Evolutionary conservation across 306 rosid genomes (phyloP), one percentile per base, ranked within the genome.

Genomic region (Alnus glutinosa): DNA sequence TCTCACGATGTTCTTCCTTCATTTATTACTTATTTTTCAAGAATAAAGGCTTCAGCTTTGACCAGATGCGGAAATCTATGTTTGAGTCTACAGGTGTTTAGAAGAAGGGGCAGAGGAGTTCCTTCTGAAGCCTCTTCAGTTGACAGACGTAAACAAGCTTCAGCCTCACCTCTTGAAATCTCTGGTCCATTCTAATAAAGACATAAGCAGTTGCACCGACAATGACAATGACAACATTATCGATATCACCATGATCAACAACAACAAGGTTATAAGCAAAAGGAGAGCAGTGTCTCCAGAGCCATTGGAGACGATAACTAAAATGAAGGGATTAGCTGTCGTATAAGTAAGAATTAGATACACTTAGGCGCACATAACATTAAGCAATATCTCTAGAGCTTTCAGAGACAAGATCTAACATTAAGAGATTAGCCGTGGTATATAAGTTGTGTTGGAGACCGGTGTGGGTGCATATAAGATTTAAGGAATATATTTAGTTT

Each of bases 81-180:
- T 77, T 30, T 15, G 61, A 71, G 3, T 47, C 57, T 16, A 78
- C 81, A 95, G 98, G 97, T 95, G 98, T 83, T 75, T 95, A 81
- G 96, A 92, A 79, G 98, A 61, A 88, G 98, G 98, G 12, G 98
- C 98, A 7, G 97, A 92, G 63, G 95, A 95, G 78, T 95, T 95
- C 77, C 96, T 95, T 48, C 50, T 95, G 86, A 95, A 95, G 83
- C 98, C 98, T 75, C 87, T 95, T 55, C 93, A 91, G 80, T 58
- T 85, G 58, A 89, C 98, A 9, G 98, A 95, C 81, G 70, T 95
- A 75, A 79, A 95, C 87, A 95, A 92, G 83, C 97, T 95, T 62
- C 92, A 87, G 51, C 88, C 89, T 7, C 85, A 86, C 78, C 92
- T 94, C 46, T 79, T 82, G 63, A 92, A 87, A 77, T 84, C 95